phyloP scores from a whole-genome alignment of 2,329 filamentous ascomycete genomes.

The Ceratocystis papillata region DNA sequence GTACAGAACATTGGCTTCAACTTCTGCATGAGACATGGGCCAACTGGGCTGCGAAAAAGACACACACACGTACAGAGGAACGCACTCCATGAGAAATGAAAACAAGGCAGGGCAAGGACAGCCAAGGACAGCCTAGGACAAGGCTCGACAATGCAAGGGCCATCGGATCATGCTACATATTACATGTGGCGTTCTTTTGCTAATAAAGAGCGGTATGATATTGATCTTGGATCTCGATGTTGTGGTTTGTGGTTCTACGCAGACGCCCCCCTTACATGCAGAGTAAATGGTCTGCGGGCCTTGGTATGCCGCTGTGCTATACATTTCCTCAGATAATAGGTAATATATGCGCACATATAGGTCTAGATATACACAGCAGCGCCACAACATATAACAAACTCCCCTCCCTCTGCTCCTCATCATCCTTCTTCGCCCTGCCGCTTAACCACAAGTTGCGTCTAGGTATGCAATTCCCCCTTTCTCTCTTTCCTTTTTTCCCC shows the following conservation, averaged over 20 bases:
- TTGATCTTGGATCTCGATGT: not conserved
- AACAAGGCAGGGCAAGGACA: not conserved
- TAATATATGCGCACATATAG: not conserved
- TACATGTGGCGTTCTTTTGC: not conserved
- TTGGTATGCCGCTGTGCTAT: no score
- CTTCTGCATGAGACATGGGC: not conserved
- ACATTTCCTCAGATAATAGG: no score
- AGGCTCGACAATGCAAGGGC: conserved; percentile 6
- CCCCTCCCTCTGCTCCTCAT: no score
- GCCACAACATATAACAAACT: not conserved
- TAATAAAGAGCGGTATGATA: not conserved
- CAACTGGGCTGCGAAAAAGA: not conserved
- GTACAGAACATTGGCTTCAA: not conserved
- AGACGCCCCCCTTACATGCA: not conserved
- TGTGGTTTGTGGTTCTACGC: not conserved
- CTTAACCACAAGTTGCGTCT: no score
- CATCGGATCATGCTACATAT: not conserved
- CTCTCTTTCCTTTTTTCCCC: no score
- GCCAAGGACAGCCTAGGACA: not conserved
- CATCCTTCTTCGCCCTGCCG: no score
- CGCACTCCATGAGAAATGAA: no score
- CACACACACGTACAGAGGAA: not conserved
- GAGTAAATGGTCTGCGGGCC: no score
- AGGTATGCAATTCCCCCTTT: no score
- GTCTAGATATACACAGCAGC: not conserved